phyloP scores from a whole-genome alignment of 2,329 filamentous ascomycete species.

The Alternaria viburni region DNA sequence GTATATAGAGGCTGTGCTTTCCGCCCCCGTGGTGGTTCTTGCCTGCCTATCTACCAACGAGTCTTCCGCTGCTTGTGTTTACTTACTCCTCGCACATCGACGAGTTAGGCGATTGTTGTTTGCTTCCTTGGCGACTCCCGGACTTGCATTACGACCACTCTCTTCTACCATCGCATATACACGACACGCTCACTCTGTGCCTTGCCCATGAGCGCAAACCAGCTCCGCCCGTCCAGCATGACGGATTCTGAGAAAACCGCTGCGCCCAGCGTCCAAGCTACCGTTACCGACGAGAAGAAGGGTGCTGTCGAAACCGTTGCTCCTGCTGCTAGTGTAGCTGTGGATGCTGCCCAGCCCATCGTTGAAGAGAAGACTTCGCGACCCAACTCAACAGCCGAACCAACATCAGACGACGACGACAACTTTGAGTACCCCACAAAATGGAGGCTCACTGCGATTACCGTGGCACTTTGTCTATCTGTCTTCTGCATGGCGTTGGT shows the following conservation, averaged over 20 bases:
- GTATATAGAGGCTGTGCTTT: background rate
- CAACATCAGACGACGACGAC: slow-evolving; percentile 31
- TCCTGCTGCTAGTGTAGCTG: slow-evolving; percentile 30
- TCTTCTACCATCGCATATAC: background rate
- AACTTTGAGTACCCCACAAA: slow-evolving; percentile 45
- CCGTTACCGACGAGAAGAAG: slow-evolving; percentile 34
- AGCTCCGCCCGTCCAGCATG: slow-evolving; percentile 38
- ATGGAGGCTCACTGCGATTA: slow-evolving; percentile 43
- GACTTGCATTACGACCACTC: background rate
- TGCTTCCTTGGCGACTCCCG: background rate
- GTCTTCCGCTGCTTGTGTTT: background rate
- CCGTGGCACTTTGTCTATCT: slow-evolving; percentile 42
- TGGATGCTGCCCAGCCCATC: slow-evolving; percentile 19
- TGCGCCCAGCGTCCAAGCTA: slow-evolving; percentile 33
- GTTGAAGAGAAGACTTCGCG: slow-evolving; percentile 18
- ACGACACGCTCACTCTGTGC: background rate
- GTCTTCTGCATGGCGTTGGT: slow-evolving; percentile 50
- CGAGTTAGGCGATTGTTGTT: background rate
- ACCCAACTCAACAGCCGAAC: slow-evolving; percentile 24
- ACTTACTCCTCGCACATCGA: background rate
- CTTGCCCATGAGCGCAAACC: slow-evolving; percentile 30
- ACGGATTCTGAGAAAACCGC: slow-evolving; percentile 43
- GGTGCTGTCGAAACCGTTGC: slow-evolving; percentile 28
- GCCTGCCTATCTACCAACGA: background rate
- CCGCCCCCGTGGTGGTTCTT: background rate